These are phyloP conservation scores for Takakia lepidozioides DNA, from an alignment of 225 moss, liverwort and hornwort species.

Conservation along the genomic window DNA sequence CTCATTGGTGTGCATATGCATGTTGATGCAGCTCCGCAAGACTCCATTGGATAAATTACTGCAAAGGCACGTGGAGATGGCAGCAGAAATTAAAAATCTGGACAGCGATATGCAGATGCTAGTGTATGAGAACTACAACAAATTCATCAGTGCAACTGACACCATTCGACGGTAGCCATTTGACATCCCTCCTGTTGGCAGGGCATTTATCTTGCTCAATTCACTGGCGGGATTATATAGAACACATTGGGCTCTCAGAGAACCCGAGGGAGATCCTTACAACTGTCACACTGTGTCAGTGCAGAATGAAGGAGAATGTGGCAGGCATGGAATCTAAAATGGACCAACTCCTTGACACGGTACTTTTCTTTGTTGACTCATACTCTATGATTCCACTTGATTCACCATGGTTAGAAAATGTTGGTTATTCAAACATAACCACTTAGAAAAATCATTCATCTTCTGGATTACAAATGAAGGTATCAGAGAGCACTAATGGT, in stretches of 20 bases:
- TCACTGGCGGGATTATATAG: no score
- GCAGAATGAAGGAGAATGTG: constrained; percentile 93
- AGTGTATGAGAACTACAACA: constrained; percentile 95
- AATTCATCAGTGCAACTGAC: constrained; percentile 96
- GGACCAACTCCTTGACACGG: constrained; percentile 92
- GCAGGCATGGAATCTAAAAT: constrained; percentile 84
- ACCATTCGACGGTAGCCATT: constrained; percentile 74
- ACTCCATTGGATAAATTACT: constrained; percentile 56
- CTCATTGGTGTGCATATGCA: not conserved
- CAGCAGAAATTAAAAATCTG: constrained; percentile 73
- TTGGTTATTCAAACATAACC: no score
- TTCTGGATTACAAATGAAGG: no score
- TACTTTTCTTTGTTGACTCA: no score
- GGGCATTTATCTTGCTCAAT: not conserved
- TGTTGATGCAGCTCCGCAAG: constrained; percentile 30
- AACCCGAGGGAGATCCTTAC: no score
- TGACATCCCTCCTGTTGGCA: not conserved
- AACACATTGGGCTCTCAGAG: no score
- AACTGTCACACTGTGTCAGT: no score
- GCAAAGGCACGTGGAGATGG: constrained; percentile 86
- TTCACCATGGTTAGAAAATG: no score
- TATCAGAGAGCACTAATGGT: no score
- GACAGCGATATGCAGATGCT: constrained; percentile 89
- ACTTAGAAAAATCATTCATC: no score
- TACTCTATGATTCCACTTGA: no score